Percentiles rank a stretch among this genome's conserved stretches.
phyloP scores from a whole-genome alignment of 2,329 filamentous ascomycete genomes.

The Lasiodiplodia sp. region DNA sequence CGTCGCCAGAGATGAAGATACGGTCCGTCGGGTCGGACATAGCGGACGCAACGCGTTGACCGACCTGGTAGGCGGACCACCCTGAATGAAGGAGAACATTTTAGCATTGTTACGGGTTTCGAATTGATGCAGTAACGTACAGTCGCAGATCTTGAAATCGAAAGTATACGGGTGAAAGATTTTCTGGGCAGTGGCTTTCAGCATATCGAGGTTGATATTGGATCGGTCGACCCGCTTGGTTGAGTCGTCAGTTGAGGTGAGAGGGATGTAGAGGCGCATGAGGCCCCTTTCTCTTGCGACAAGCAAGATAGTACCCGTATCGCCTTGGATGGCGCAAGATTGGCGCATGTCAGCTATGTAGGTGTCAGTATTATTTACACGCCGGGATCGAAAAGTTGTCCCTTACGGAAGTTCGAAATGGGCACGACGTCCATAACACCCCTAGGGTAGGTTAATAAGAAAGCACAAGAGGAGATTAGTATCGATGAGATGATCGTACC shows the following conservation, averaged over 20 bases:
- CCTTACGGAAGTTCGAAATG: slow-evolving; percentile 13
- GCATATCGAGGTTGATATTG: slow-evolving; percentile 8
- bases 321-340: slow-evolving; percentile 56
- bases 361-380: slow-evolving; percentile 45
- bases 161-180: slow-evolving; percentile 57
- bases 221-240: neutral
- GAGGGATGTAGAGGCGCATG: slow-evolving; percentile 65
- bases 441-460: neutral
- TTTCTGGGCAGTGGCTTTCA: slow-evolving; percentile 35
- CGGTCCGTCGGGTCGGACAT: slow-evolving; percentile 47
- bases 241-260: neutral
- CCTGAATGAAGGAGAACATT: slow-evolving; percentile 57
- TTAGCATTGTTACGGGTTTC: neutral
- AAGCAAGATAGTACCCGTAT: slow-evolving; percentile 56
- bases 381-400: neutral
- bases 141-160: slow-evolving; percentile 16
- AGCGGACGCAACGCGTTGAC: slow-evolving; percentile 72
- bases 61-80: slow-evolving; percentile 77
- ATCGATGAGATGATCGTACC: slow-evolving; percentile 36
- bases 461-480: neutral
- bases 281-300: slow-evolving; percentile 62
- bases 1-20: slow-evolving; percentile 73
- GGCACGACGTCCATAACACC: slow-evolving; percentile 62
- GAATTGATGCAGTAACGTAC: neutral
- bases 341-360: slow-evolving; percentile 60